Base-by-base conservation (phyloP, 495 filamentous ascomycete species). In the Chlorociboria aeruginascens region DNA sequence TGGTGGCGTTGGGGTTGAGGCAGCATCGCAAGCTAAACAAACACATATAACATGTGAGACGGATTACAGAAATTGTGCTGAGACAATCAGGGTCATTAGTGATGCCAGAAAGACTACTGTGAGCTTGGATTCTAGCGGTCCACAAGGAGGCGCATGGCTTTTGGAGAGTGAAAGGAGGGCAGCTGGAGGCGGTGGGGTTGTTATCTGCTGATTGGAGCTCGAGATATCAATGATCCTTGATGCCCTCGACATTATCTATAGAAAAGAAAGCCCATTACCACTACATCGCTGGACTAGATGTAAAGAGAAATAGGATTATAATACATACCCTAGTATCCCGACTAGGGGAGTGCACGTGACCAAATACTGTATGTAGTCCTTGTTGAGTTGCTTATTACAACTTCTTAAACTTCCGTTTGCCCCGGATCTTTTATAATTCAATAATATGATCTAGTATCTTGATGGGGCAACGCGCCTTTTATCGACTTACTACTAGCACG, bases 61-160 rank as follows among this genome's bases (percentile, higher is more conserved):
- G 16, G 85, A 95, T 56, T 86, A 83, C 52, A 67, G 74, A 51
- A 90, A 85, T 53, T 66, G 83, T 46, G 85, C 78, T 3, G 80
- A 93, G 67, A 81, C 77, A 32, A 71, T 96, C 8, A 60, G 81
- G 32, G 87, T 96, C 1, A 65, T 95, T 31, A 76, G 79, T 13
- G 82, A 92, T 65, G 64, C 86, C 40, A 74, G 66, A 40, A 82
- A 77, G 57, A 85, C 85, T 10, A 89, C 85, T 6, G 76, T 92
- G n/a, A 85, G 76, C 46, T 62, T 88, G 17, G 83, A 84, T 58
- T 66, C 77, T 3, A 78, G 77, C 43, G 75, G 70, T n/a, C 67
- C 74, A 0, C 72, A 71, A 10, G 78, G 75, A 10, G 78, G 77
- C 0, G 78, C 82, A 29, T 70, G 81, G 70, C 67, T 85, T 34